Evolutionary conservation across 1,284 basidiomycete genomes (phyloP), one percentile per base, ranked within the genome.

Genomic region (Ustilago lituana): DNA sequence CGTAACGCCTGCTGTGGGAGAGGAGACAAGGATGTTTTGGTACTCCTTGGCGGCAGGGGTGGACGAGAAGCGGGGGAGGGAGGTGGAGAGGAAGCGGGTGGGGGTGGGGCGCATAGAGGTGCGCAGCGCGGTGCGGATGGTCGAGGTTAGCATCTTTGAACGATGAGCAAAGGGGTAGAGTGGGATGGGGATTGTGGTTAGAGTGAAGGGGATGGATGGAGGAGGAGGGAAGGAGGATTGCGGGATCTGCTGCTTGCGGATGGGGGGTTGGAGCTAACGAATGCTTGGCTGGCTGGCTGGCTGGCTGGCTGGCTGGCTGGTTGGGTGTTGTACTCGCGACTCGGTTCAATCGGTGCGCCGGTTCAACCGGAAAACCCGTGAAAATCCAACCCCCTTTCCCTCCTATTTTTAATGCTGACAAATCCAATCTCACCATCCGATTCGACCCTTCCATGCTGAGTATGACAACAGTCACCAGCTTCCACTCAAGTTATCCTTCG

Each of bases 1-100:
- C 9, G 88, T 86, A 48, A 98, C 93, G 47, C 88, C 88, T 22
- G 89, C 87, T 56, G 88, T 86, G 7, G 92, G 91, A 51, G 86
- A 85, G 5, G 90, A 89, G 31, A 90, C 87, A 60, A 93, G 84
- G 82, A 94, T 91, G 83, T 89, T 86, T 70, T 88, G 86, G 84
- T 91, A 81, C 11, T 55, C 55, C 36, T 51, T 55, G 10, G 57
- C 36, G 1, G 52, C 45, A 1, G 69, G 26, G 4, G 73, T 17
- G 9, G 72, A 64, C 14, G 72, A 62, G n/a, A 73, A 35, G 26
- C 73, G 74, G 0, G 74, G 72, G 11, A 74, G 60, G 22, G 72
- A 64, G 19, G 76, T 78, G 22, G 74, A 73, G 22, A 74, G 64
- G 29, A 48, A 15, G 20, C 60, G 54, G 29, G 74, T 55, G 35